Conservation (phyloP, 192 early-diverging fungal species). For the Backusella tarrabulga region DNA sequence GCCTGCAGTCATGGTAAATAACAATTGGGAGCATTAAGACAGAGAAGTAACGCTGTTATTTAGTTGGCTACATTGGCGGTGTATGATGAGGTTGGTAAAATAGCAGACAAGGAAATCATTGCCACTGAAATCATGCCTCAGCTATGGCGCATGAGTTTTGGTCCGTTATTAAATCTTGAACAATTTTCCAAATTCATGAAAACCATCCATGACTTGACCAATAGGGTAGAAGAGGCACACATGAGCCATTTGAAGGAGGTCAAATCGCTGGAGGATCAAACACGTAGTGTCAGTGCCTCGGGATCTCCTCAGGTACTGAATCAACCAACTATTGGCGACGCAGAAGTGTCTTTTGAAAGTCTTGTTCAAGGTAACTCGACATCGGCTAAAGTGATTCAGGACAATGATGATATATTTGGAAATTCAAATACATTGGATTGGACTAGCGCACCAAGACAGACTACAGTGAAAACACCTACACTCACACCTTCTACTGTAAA, state of each 20-base stretch:
- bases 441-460: neutral
- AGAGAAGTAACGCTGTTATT: neutral
- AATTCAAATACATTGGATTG: slow-evolving; percentile 2
- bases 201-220: slow-evolving; percentile 53
- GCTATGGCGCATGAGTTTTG: slow-evolving; percentile 74
- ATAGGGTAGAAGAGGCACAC: slow-evolving; percentile 60
- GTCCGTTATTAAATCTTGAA: slow-evolving; percentile 62
- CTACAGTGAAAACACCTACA: neutral
- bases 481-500: neutral
- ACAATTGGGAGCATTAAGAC: neutral
- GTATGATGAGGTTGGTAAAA: slow-evolving; percentile 75
- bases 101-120: slow-evolving; percentile 70
- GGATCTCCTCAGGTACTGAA: slow-evolving; percentile 16
- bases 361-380: slow-evolving; percentile 16
- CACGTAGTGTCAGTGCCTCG: slow-evolving; percentile 33
- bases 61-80: slow-evolving; percentile 76
- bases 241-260: slow-evolving; percentile 58
- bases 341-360: slow-evolving; percentile 6
- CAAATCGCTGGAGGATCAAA: slow-evolving; percentile 50
- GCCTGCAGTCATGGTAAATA: slow-evolving; percentile 64
- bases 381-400: neutral
- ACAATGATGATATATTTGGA: slow-evolving; percentile 15
- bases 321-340: neutral
- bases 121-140: slow-evolving; percentile 77
- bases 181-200: slow-evolving; percentile 72